Evolutionary conservation across 2,329 filamentous ascomycete species (phyloP).

Genomic region (Escovopsis sp.): DNA sequence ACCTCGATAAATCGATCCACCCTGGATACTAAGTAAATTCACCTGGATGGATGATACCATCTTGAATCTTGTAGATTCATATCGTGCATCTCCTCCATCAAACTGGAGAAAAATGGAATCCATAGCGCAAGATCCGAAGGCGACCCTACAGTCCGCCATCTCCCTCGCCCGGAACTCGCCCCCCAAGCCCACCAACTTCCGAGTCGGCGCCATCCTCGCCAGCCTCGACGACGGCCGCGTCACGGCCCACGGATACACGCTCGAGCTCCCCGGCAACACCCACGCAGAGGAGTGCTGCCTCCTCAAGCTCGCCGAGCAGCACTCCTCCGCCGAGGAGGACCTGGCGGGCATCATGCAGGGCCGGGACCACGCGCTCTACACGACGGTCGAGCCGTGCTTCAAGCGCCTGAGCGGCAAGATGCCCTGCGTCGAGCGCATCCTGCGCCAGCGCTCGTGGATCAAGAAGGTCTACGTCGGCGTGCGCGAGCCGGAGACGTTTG

Average conservation of each 20-base stretch:
- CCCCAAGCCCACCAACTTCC: constrained; percentile 80
- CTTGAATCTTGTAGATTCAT: too few relatives aligned
- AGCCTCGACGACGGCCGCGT: constrained; percentile 40
- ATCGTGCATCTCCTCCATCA: too few relatives aligned
- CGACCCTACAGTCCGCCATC: constrained; percentile 55
- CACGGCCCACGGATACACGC: constrained; percentile 73
- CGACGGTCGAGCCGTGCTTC: constrained; percentile 81
- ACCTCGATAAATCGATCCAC: too few relatives aligned
- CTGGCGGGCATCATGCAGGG: constrained; percentile 28
- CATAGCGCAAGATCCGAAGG: constrained; percentile 2
- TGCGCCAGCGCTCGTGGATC: constrained; percentile 47
- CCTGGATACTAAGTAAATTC: too few relatives aligned
- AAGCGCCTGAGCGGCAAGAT: constrained; percentile 59
- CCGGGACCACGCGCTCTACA: constrained; percentile 49
- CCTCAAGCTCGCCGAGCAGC: constrained; percentile 47
- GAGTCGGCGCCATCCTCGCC: constrained; percentile 83
- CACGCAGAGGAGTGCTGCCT: constrained; percentile 93
- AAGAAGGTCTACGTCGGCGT: constrained; percentile 76
- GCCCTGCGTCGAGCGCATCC: constrained; percentile 66
- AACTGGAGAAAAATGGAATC: too few relatives aligned
- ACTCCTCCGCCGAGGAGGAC: constrained; percentile 36
- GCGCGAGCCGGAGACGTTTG: constrained; percentile 79
- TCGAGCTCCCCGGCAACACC: constrained; percentile 84
- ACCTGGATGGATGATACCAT: too few relatives aligned
- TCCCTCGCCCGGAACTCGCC: constrained; percentile 64